Evolutionary conservation across 306 rosid species (phyloP), one percentile per base, ranked within the genome.

Genomic region (Cyclanthera cordifolia): DNA sequence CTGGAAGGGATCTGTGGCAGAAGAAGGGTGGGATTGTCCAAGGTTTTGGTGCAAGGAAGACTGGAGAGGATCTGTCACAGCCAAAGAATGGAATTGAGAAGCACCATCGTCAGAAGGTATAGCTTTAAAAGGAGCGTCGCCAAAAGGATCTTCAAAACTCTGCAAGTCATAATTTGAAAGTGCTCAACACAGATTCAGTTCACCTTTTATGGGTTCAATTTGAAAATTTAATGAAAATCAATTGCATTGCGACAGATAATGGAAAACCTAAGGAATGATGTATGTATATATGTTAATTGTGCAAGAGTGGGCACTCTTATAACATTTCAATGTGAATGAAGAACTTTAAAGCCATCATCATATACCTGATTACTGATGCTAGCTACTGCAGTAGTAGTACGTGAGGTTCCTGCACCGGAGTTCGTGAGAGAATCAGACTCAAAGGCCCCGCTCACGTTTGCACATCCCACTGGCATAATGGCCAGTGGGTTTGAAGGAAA

Each of bases 101-200:
- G 73, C 83, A 61, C 69, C 63, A 52, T 82, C 94, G 8, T 73
- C 2, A 8, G 87, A 83, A 74, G 86, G 79, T 70, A 82, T 3
- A 28, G 99, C 99, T 82, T 77, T 88, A 83, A 94, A 94, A 74
- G 97, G 97, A 1, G 87, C 21, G 28, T 93, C 99, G 13, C 99
- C 99, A 80, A 94, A 94, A 54, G 99, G 96, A 82, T 94, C 97
- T 69, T 79, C 96, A 81, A 82, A 86, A 52, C 84, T 63, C 96
- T 94, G 85, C 85, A 78, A 46, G 43, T 23, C 54, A 66, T 47
- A 14, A 66, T 45, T 66, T 23, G 15, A 12, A 20, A 32, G 65
- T 58, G 46, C 10, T 56, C 63, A 56, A 56, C 48, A 53, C 50
- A 15, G 23, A 48, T 43, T 24, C 56, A 25, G 24, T 23, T 48